A percentile compares a stretch with the other conserved stretches of the same genome.
Evolutionary conservation across 306 rosid species (phyloP).

Genomic region (Rosa rugosa): DNA sequence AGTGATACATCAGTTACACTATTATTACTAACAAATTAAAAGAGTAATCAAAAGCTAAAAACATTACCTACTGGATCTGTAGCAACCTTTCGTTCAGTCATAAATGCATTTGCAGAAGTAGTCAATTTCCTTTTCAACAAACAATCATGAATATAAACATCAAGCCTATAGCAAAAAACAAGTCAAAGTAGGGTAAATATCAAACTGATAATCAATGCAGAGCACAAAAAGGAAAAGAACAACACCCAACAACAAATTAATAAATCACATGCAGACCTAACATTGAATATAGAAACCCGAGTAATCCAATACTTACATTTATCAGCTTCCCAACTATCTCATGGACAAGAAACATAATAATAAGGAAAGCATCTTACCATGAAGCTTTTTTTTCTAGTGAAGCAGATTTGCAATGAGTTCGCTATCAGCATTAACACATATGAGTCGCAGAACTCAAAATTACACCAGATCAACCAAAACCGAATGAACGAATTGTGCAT

Average conservation of each 20-base stretch:
- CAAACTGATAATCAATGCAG: constrained; percentile 1
- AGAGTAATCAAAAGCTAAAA: neutral
- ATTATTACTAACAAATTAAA: neutral
- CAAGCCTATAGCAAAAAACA: neutral
- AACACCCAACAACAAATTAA: neutral
- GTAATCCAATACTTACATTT: neutral
- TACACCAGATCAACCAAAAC: constrained; percentile 32
- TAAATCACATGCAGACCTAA: neutral
- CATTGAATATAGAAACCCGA: neutral
- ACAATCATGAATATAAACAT: too few relatives aligned
- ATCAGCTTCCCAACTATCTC: too few relatives aligned
- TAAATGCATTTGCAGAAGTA: constrained; percentile 84
- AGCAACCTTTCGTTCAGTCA: constrained; percentile 93
- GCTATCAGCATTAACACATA: constrained; percentile 31
- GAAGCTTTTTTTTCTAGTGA: neutral
- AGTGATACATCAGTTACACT: neutral
- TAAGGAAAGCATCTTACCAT: too few relatives aligned
- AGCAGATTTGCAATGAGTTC: constrained; percentile 11
- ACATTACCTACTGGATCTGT: constrained; percentile 95
- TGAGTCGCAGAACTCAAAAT: constrained; percentile 3
- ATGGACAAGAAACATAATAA: too few relatives aligned
- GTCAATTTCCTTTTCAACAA: too few relatives aligned
- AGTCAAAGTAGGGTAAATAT: neutral
- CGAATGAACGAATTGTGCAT: constrained; percentile 29
- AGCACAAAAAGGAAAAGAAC: neutral